phyloP scores from a whole-genome alignment of 768 basidiomycete genomes.

The Macrolepiota fuliginosa region DNA sequence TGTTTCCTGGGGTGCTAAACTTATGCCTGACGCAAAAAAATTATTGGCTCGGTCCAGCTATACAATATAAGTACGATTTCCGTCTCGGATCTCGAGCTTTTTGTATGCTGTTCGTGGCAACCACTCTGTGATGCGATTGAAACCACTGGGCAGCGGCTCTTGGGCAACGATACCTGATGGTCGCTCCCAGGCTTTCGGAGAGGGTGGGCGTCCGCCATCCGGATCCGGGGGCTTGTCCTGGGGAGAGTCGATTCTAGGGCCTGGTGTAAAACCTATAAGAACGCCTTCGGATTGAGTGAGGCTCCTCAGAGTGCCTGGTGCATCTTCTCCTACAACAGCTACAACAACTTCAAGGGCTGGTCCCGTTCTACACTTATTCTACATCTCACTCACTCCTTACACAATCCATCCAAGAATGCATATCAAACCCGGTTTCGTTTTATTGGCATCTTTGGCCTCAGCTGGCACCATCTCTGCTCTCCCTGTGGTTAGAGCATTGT shows the following conservation, averaged over 20 bases:
- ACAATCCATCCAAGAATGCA: background rate
- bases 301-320: conserved; percentile 6
- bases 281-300: no score
- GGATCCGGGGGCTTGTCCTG: background rate
- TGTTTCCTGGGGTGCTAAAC: no score
- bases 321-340: background rate
- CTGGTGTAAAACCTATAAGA: background rate
- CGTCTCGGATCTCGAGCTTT: no score
- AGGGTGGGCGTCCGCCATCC: background rate
- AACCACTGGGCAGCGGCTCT: no score
- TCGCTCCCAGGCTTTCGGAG: background rate
- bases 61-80: no score
- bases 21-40: no score
- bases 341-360: conserved; percentile 1
- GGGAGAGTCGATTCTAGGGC: background rate
- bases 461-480: background rate
- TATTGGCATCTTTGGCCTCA: background rate
- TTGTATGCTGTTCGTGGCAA: no score
- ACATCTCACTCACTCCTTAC: background rate
- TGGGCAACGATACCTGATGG: background rate
- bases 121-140: no score
- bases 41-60: no score
- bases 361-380: background rate
- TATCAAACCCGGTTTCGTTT: background rate
- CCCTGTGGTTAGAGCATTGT: background rate